Conservation (phyloP, 768 basidiomycete species). For the Porpolomopsis calyptriformis region DNA sequence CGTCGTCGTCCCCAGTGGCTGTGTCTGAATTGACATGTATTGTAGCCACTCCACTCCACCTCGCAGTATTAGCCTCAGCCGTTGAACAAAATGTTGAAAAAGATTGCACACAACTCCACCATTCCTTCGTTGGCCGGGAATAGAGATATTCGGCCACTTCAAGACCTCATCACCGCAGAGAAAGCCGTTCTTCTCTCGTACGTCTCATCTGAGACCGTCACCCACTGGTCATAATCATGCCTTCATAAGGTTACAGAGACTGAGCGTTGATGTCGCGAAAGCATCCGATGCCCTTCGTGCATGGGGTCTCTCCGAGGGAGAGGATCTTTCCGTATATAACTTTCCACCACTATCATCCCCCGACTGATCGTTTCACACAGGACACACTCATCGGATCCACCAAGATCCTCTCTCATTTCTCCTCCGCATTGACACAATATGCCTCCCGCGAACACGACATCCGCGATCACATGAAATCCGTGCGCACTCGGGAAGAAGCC, state of each 20-base stretch:
- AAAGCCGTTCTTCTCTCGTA: constrained; percentile 72
- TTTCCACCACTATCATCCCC: not conserved
- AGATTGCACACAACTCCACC: constrained; percentile 83
- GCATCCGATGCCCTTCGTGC: constrained; percentile 60
- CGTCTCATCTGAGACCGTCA: constrained; percentile 17
- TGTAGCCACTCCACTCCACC: no score
- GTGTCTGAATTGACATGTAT: no score
- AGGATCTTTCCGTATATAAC: constrained; percentile 60
- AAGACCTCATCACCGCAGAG: constrained; percentile 84
- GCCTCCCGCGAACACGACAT: constrained; percentile 61
- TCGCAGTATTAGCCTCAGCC: not conserved
- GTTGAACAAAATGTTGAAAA: constrained; percentile 18
- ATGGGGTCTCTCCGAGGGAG: constrained; percentile 76
- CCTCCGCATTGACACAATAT: constrained; percentile 56
- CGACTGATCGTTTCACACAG: constrained; percentile 26
- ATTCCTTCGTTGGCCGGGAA: constrained; percentile 60
- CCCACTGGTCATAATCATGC: not conserved
- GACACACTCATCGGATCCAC: constrained; percentile 67
- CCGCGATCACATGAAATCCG: constrained; percentile 66
- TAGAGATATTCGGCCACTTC: constrained; percentile 68
- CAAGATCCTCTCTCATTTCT: constrained; percentile 55
- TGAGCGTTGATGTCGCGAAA: constrained; percentile 55
- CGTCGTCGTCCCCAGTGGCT: no score
- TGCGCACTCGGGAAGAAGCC: constrained; percentile 75
- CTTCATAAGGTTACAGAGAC: constrained; percentile 43